Evolutionary conservation across 2,329 filamentous ascomycete species (phyloP), one percentile per base, ranked within the genome.

Genomic region (Aureobasidium melanogenum): DNA sequence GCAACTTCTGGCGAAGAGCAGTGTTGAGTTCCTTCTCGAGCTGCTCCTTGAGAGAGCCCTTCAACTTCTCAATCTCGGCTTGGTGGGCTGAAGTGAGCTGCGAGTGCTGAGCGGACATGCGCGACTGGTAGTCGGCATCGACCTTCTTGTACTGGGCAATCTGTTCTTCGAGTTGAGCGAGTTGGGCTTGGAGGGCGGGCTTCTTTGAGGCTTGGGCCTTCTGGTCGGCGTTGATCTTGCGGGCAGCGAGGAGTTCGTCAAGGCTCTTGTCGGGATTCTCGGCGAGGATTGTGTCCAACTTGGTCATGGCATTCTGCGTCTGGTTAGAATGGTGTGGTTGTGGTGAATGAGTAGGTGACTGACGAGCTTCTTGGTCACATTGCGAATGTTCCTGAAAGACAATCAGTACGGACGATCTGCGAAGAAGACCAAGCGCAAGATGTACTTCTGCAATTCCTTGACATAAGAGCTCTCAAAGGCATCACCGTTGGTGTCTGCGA

Each of bases 311-410:
- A 71, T 82, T 79, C 87, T 90, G 65, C 36, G 19, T 17, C 3
- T 9, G 26, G 47, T 60, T 10, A 60, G 9, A 14, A 9, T 34
- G 4, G 22, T 41, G n/a, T 22, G 43, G 9, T 12, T 8, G 47
- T 7, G 28, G 14, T n/a, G 22, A 14, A 62, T 58, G 57, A 12
- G 15, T 3, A 34, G 28, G 58, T 19, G 30, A 79, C 88, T 78
- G 77, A 96, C 90, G 70, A 97, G 86, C 79, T 97, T 97, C 84
- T 97, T 97, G 80, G 86, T 88, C 70, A 94, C 79, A 75, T 94
- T 96, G 71, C 93, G 91, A 69, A 97, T 89, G 75, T 85, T 91
- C 82, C 91, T 96, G 63, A n/a, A 14, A 14, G 51, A 15, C 30
- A 22, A 63, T 67, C 63, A 68, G 66, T 48, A 46, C 61, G 48